Percentiles rank a stretch among this genome's conserved stretches.
Conservation (phyloP, 176 grass and related monocot genomes). For the Cenchrus americanus region DNA sequence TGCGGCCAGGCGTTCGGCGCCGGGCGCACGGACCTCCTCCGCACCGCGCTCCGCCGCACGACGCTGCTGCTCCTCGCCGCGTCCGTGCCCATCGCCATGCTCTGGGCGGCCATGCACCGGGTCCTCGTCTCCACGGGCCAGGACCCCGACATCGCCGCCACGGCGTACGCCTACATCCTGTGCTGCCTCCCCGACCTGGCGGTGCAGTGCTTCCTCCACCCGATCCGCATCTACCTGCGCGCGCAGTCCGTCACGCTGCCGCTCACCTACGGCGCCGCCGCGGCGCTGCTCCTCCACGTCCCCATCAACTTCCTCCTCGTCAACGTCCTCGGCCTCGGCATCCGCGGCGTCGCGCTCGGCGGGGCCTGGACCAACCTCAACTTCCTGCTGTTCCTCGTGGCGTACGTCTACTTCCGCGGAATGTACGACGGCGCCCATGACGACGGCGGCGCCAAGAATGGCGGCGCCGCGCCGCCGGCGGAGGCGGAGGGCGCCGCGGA, state of each 20-base stretch:
- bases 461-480: neutral
- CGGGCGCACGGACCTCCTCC: constrained; percentile 63
- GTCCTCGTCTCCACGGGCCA: constrained; percentile 66
- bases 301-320: constrained; percentile 78
- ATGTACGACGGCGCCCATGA: constrained; percentile 39
- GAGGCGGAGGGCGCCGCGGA: constrained; percentile 31
- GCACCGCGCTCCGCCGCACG: constrained; percentile 64
- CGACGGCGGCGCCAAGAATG: neutral
- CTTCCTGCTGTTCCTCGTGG: constrained; percentile 62
- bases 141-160: constrained; percentile 64
- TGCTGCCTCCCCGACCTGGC: constrained; percentile 80
- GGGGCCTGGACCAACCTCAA: constrained; percentile 82
- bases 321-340: constrained; percentile 61
- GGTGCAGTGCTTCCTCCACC: constrained; percentile 87
- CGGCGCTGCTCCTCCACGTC: constrained; percentile 68
- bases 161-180: constrained; percentile 74
- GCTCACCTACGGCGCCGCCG: constrained; percentile 71
- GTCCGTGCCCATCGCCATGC: constrained; percentile 61
- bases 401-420: constrained; percentile 67
- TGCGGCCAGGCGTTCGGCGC: constrained; percentile 85
- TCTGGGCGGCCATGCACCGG: constrained; percentile 76
- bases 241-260: constrained; percentile 88
- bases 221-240: constrained; percentile 90
- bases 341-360: constrained; percentile 78
- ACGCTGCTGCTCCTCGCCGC: constrained; percentile 61